Evolutionary conservation across 2,329 filamentous ascomycete species (phyloP).

Genomic region (Paraphoma sp.): DNA sequence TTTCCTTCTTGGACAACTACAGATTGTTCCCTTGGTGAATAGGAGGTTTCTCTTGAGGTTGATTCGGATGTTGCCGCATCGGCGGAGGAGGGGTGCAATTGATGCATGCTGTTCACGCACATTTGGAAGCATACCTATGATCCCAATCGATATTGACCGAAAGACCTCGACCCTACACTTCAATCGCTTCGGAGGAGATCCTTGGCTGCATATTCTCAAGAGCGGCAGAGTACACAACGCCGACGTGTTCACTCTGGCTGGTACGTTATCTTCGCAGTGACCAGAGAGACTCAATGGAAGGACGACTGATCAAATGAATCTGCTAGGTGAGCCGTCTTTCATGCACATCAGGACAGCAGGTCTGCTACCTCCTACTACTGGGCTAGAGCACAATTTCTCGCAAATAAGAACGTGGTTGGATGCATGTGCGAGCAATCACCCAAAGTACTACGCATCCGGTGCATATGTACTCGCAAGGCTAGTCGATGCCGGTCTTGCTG

Average conservation of each 20-base stretch:
- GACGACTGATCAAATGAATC: background rate
- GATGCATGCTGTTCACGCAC: background rate
- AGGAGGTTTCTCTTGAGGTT: background rate
- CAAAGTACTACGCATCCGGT: background rate
- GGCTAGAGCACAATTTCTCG: conserved; percentile 1
- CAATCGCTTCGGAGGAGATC: background rate
- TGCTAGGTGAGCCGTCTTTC: background rate
- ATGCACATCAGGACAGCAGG: background rate
- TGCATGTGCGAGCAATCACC: background rate
- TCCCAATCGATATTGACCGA: background rate
- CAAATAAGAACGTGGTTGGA: background rate
- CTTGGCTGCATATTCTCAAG: background rate
- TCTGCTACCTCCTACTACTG: background rate
- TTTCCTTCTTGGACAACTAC: background rate
- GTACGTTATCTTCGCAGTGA: background rate
- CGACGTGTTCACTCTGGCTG: background rate
- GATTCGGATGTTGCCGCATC: background rate
- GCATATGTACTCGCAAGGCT: background rate
- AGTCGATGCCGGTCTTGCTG: background rate
- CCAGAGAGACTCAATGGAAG: background rate
- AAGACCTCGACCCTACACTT: background rate
- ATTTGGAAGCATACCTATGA: background rate
- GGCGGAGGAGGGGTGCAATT: background rate
- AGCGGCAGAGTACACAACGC: background rate
- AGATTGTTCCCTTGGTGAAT: background rate